Base-by-base conservation (phyloP, 352 stramenopile species). In the Globisporangium abappressorium region DNA sequence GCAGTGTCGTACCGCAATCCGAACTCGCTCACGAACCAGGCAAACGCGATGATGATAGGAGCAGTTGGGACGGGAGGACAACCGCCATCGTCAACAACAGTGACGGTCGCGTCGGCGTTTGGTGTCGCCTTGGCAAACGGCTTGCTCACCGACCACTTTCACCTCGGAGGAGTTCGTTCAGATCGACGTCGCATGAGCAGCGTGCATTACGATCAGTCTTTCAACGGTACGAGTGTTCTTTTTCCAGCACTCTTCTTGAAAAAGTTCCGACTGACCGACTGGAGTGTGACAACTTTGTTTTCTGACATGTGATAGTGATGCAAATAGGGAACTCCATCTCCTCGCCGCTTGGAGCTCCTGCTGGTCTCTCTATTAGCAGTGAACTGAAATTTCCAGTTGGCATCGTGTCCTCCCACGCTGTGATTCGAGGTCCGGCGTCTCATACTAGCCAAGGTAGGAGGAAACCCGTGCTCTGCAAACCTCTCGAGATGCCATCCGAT, bases 181-280 rank as follows among this genome's bases (percentile, higher is more conserved):
- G 79, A 86, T 24, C 74, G 81, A 38, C 68, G 84, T 15, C 69
- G 80, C 0, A 64, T 89, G 47, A 79, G 64, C 53, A 89, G 76
- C 30, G 73, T 89, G 18, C 83, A 88, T 46, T 91, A 88, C 56
- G 83, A 91, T 30, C 75, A 81, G 20, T 65, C 76, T 8, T 62
- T 79, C 49, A 79, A 56, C 56, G 70, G 75, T 85, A 49, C 22
- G 58, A 53, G 65, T 70, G 12, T 47, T 28, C 14, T 12, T 47
- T 30, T 7, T 12, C 30, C 28, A 7, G 20, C 5, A 60, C 33
- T 1, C 11, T 15, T 43, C 9, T 24, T 14, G 41, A 34, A 36
- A 15, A 22, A 30, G 43, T 38, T 3, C 22, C 11, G 24, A 54
- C n/a, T 60, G 26, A 65, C 33, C 38, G 33, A 66, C 6, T 41